These are phyloP conservation scores for Psilocybe subaeruginosa DNA, from an alignment of 768 basidiomycete genomes.

Conservation along the genomic window DNA sequence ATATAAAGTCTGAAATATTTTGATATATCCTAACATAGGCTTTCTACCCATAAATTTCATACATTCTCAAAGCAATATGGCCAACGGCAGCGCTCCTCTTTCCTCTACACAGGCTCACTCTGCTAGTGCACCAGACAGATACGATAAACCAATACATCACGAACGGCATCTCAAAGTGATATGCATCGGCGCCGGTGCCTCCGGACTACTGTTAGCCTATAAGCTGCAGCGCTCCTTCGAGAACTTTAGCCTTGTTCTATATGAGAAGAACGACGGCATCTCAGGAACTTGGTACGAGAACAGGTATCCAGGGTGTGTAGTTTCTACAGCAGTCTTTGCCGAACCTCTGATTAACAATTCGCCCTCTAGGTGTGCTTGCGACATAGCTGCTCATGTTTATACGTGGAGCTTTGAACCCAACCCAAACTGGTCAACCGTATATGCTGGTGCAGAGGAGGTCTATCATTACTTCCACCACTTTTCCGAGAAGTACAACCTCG, in stretches of 20 bases:
- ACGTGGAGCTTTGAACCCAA: slow-evolving; percentile 37
- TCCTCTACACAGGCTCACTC: neutral
- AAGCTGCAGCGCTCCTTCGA: slow-evolving; percentile 38
- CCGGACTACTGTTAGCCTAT: slow-evolving; percentile 34
- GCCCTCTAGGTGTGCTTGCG: slow-evolving; percentile 20
- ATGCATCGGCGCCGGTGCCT: slow-evolving; percentile 37
- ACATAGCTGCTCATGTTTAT: slow-evolving; percentile 35
- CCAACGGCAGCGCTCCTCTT: slow-evolving; percentile 1
- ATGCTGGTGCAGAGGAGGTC: slow-evolving; percentile 33
- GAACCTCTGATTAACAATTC: neutral
- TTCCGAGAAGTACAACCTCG: slow-evolving; percentile 29
- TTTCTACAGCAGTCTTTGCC: neutral
- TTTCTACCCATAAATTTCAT: neutral
- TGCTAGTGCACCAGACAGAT: neutral
- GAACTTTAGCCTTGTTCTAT: slow-evolving; percentile 32
- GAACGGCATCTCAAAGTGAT: slow-evolving; percentile 33
- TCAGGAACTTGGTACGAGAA: slow-evolving; percentile 39
- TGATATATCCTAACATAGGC: too few relatives aligned
- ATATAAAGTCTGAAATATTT: too few relatives aligned
- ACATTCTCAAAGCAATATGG: neutral
- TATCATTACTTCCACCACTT: slow-evolving; percentile 32
- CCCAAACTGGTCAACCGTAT: slow-evolving; percentile 33
- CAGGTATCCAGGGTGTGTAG: slow-evolving; percentile 34
- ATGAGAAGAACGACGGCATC: slow-evolving; percentile 36
- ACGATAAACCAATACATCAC: slow-evolving; percentile 27